Base-by-base conservation (phyloP, 2,329 filamentous ascomycete species). In the Delphinella strobiligena region DNA sequence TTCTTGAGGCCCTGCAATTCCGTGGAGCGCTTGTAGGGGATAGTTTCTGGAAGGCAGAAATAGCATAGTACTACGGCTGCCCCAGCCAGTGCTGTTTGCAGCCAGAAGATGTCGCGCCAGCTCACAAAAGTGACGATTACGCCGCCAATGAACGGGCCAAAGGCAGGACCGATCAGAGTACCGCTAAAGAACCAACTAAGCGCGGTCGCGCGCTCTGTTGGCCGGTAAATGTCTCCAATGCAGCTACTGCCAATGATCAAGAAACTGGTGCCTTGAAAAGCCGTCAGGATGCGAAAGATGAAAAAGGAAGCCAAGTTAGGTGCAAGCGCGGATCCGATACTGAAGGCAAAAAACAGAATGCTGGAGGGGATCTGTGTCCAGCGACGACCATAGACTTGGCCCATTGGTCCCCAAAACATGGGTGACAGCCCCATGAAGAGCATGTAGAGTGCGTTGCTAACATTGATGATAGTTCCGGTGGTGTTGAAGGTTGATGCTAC, bases 41-140 rank as follows among this genome's bases (percentile, higher is more conserved):
- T 80, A 1, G 82, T 88, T 54, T 88, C 82, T 0, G 80, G 79
- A 9, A 87, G 68, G 10, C 84, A 61, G 49, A 83, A 75, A 47
- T 75, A 70, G 22, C 82, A 69, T 1, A 78, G 69, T 0, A 78
- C 15, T 0, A 70, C 64, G 1, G 74, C 78, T 0, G 71, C 53
- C 2, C 72, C 80, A 0, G 77, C 78, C 4, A 86, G 66, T 0
- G 72, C 81, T 0, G 78, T 75, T 53, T 87, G 82, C 0, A 88
- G 64, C 77, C 80, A 87, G 61, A 86, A 87, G 38, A 87, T 84
- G 31, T 74, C 72, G 14, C 80, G 69, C 83, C 83, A 89, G 2
- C 69, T 72, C 5, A 69, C 67, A 57, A 76, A 86, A 0, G 81
- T 87, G 12, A 87, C 80, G 37, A 89, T 83, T 33, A 86, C 76